Evolutionary conservation across 1,139 yeast species (phyloP).

Genomic region (Blastobotrys ciferrii): DNA sequence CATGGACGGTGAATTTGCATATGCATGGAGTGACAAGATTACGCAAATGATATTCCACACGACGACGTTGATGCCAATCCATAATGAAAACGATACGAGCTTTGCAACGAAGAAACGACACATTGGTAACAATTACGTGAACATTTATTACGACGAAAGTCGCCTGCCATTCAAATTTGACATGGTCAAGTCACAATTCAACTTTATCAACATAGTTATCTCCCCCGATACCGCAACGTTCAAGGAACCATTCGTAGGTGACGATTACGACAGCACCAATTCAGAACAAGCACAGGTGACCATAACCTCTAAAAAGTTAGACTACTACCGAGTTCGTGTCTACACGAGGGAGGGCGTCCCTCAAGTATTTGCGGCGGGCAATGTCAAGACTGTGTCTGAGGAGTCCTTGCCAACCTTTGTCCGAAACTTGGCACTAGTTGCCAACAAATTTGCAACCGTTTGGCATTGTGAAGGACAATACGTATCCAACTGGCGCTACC

Average conservation of each 20-base stretch:
- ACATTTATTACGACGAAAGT: slow-evolving; percentile 76
- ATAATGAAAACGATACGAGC: slow-evolving; percentile 43
- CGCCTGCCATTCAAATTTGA: slow-evolving; percentile 67
- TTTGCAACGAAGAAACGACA: slow-evolving; percentile 71
- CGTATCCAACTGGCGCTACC: slow-evolving; percentile 63
- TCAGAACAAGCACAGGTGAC: slow-evolving; percentile 4
- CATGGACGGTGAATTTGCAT: slow-evolving; percentile 72
- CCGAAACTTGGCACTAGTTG: slow-evolving; percentile 63
- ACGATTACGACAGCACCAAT: slow-evolving; percentile 3
- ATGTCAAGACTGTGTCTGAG: slow-evolving; percentile 64
- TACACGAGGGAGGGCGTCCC: slow-evolving; percentile 70
- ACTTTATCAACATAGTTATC: slow-evolving; percentile 75
- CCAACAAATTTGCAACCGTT: slow-evolving; percentile 70
- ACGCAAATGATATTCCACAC: slow-evolving; percentile 75
- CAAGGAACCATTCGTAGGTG: slow-evolving; percentile 13
- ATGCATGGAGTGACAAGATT: slow-evolving; percentile 70
- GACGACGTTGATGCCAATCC: slow-evolving; percentile 73
- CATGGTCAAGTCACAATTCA: slow-evolving; percentile 73
- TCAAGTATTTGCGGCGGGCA: slow-evolving; percentile 72
- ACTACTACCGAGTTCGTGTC: slow-evolving; percentile 59
- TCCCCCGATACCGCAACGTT: slow-evolving; percentile 53
- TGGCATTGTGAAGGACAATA: slow-evolving; percentile 63
- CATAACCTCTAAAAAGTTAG: slow-evolving; percentile 7
- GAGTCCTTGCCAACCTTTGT: slow-evolving; percentile 60
- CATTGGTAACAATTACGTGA: slow-evolving; percentile 82